Evolutionary conservation across 306 rosid species (phyloP), one percentile per base, ranked within the genome.

Genomic region (Abrus precatorius): DNA sequence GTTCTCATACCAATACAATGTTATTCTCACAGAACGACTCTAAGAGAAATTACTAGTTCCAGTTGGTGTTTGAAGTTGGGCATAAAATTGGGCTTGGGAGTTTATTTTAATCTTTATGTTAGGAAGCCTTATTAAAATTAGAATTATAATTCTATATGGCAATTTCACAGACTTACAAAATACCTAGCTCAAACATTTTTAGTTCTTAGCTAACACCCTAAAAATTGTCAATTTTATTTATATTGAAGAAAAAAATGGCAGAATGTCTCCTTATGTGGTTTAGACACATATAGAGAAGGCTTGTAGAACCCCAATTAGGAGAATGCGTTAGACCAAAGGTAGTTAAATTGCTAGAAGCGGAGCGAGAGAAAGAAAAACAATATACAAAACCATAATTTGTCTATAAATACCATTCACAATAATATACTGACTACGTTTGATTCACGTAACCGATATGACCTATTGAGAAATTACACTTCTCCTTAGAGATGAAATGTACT

Each of bases 1-100:
- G 30, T 45, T 20, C 9, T 63, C 40, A 65, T 56, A 52, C 74
- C 29, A 68, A 36, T 29, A 56, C 43, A 59, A 40, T 72, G 56
- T 48, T 53, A 47, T 80, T 72, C 53, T 76, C 56, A 65, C 41
- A 69, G 9, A 75, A 74, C 52, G 34, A 29, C 55, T 59, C 66
- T 4, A 10, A 60, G 9, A 47, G 10, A 11, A 47, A 9, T 47
- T 47, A 47, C 50, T 47, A 47, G 13, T 47, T 2, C 13, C 50
- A 47, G 50, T 9, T 47, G 50, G 50, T 47, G 50, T 9, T 47
- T 47, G 1, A 47, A 47, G 50, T 47, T 8, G 12, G 33, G 44
- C 67, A 61, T 5, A 27, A 10, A 61, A 61, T 33, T 61, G 14
- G 5, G 40, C 6, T 29, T 57, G 63, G 63, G 63, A 29, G 9